Evolutionary conservation across 2,329 filamentous ascomycete species (phyloP).

Genomic region (Zymoseptoria passerinii): DNA sequence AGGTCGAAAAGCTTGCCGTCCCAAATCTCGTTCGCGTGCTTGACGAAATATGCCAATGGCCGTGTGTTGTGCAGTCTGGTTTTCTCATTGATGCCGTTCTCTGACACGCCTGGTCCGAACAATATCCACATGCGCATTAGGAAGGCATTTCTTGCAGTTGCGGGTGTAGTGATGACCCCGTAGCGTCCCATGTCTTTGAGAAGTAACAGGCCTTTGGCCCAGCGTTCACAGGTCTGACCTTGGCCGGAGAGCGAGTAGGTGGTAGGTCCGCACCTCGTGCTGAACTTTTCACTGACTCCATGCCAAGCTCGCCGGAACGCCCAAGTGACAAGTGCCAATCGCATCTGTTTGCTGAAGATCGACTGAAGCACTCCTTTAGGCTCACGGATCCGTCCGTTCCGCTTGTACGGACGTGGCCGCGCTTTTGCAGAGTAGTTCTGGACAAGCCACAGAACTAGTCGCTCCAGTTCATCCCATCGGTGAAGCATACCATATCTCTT

Average conservation of each 20-base stretch:
- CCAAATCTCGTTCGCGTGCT: constrained; percentile 27
- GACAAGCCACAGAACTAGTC: constrained; percentile 46
- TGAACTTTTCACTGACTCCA: not conserved
- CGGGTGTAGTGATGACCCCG: constrained; percentile 15
- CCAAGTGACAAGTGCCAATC: constrained; percentile 28
- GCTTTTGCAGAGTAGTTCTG: constrained; percentile 10
- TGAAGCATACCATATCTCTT: constrained; percentile 52
- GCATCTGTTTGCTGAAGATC: constrained; percentile 23
- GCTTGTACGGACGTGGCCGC: not conserved
- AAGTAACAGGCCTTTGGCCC: constrained; percentile 27
- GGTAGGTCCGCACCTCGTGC: not conserved
- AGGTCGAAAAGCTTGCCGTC: constrained; percentile 13
- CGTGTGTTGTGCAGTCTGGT: constrained; percentile 17
- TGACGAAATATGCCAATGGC: constrained; percentile 22
- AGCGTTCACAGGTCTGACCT: constrained; percentile 10
- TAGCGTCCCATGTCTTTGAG: constrained; percentile 19
- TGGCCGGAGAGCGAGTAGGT: not conserved
- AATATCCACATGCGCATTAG: constrained; percentile 27
- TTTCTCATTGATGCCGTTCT: constrained; percentile 14
- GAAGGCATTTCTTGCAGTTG: constrained; percentile 16
- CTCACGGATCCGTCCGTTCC: not conserved
- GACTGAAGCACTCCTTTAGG: constrained; percentile 1
- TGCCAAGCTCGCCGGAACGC: constrained; percentile 20
- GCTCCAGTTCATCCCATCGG: constrained; percentile 44
- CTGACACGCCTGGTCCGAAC: constrained; percentile 27